A percentile compares a stretch with the other conserved stretches of the same genome.
phyloP scores from a whole-genome alignment of 169 alveolate genomes.

The Plasmodium relictum region DNA sequence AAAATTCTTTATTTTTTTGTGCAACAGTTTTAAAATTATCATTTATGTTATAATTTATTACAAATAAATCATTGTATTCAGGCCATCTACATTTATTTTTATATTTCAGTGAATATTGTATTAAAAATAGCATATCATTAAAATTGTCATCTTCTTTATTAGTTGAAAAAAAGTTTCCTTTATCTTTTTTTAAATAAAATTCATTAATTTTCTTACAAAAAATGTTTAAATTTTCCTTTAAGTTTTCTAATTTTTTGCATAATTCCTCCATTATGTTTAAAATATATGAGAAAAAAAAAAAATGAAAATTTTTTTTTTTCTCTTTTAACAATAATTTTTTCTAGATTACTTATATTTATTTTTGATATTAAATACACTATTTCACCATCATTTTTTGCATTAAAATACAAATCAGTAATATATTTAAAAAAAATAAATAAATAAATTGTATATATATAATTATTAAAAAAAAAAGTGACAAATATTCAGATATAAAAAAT shows the following conservation, averaged over 20 bases:
- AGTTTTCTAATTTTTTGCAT: slow-evolving; percentile 33
- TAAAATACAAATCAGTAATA: too few species aligned
- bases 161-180: slow-evolving; percentile 13
- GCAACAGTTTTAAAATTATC: slow-evolving; percentile 54
- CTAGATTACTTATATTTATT: too few species aligned
- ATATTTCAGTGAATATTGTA: slow-evolving; percentile 69
- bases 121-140: slow-evolving; percentile 64
- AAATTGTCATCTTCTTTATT: slow-evolving; percentile 25
- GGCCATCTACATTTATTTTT: slow-evolving; percentile 76
- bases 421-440: too few species aligned
- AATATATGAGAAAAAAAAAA: slow-evolving; percentile 6
- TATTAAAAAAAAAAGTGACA: too few species aligned
- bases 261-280: slow-evolving; percentile 51
- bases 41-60: slow-evolving; percentile 67
- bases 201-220: slow-evolving; percentile 11
- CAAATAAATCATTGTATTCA: slow-evolving; percentile 36
- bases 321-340: too few species aligned
- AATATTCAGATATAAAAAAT: too few species aligned
- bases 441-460: too few species aligned
- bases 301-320: neutral
- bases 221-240: slow-evolving; percentile 37
- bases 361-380: too few species aligned
- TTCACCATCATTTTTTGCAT: too few species aligned
- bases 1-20: slow-evolving; percentile 33
- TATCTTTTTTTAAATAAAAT: slow-evolving; percentile 24